These are phyloP conservation scores for Colletotrichum somersetense DNA, from an alignment of 2,329 filamentous ascomycete species.

Conservation along the genomic window DNA sequence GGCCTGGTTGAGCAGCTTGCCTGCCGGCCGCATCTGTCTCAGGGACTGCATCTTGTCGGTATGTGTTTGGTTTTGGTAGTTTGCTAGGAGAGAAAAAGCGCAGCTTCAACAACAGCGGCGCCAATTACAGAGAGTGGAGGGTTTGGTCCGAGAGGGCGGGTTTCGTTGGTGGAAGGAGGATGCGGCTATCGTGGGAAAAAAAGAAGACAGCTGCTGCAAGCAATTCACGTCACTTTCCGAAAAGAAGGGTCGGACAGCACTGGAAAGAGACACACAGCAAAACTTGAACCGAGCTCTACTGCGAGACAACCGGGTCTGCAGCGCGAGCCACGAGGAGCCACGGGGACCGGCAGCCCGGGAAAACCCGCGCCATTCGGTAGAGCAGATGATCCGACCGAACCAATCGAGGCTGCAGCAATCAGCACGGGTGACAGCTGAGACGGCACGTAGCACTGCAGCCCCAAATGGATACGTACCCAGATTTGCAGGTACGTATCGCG, in stretches of 20 bases:
- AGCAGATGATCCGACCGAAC: conserved; percentile 18
- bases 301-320: conserved; percentile 42
- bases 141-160: neutral
- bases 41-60: conserved; percentile 83
- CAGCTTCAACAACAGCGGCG: conserved; percentile 25
- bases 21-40: conserved; percentile 76
- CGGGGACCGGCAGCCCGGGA: conserved; percentile 40
- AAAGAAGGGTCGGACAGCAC: conserved; percentile 39
- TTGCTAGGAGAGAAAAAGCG: conserved; percentile 32
- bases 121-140: conserved; percentile 15
- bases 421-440: neutral
- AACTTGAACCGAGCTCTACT: conserved; percentile 42
- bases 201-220: conserved; percentile 33
- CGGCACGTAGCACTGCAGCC: neutral
- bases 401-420: conserved; percentile 29
- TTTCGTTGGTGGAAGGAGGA: conserved; percentile 21
- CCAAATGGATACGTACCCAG: neutral
- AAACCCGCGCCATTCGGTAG: conserved; percentile 39
- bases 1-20: conserved; percentile 74
- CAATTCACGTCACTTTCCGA: conserved; percentile 43
- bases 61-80: conserved; percentile 25
- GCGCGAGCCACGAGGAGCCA: conserved; percentile 32
- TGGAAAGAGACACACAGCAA: conserved; percentile 34
- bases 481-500: neutral
- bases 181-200: conserved; percentile 28